A percentile compares a stretch with the other conserved stretches of the same genome.
These are phyloP conservation scores for Cryptococcus depauperatus DNA, from an alignment of 1,284 basidiomycete genomes.

Conservation along the genomic window DNA sequence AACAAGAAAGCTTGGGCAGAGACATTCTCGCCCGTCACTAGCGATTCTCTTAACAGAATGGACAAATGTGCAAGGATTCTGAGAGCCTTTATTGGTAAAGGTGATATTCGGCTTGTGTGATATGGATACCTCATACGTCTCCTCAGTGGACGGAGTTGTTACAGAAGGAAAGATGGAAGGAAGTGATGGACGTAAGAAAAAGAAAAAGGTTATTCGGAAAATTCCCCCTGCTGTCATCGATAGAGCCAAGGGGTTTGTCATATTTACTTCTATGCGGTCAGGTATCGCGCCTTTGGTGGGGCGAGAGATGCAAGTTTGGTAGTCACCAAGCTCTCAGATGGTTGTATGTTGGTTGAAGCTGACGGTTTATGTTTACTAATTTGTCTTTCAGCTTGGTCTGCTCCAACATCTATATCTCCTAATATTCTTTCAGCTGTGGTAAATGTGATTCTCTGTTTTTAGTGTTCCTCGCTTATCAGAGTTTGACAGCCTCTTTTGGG, in stretches of 20 bases:
- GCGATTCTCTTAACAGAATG: slow-evolving; percentile 49
- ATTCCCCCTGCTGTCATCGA: slow-evolving; percentile 49
- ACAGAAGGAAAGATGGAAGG: slow-evolving; percentile 27
- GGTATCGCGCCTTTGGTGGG: slow-evolving; percentile 52
- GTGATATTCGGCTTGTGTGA: background rate
- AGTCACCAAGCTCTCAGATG: slow-evolving; percentile 45
- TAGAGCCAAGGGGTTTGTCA: slow-evolving; percentile 46
- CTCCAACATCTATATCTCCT: slow-evolving; percentile 48
- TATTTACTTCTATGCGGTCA: slow-evolving; percentile 49
- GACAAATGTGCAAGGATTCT: slow-evolving; percentile 51
- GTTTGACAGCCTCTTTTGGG: slow-evolving; percentile 41
- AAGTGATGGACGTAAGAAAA: slow-evolving; percentile 22
- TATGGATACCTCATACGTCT: background rate
- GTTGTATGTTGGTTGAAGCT: slow-evolving; percentile 32
- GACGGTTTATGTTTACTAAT: no score
- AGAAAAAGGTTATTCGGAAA: slow-evolving; percentile 47
- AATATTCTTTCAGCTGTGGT: slow-evolving; percentile 48
- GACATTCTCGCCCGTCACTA: slow-evolving; percentile 50
- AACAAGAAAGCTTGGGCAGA: slow-evolving; percentile 47
- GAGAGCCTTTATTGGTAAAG: slow-evolving; percentile 44
- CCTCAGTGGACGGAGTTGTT: slow-evolving; percentile 36
- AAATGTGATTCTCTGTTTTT: slow-evolving; percentile 5
- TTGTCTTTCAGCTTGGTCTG: slow-evolving; percentile 48
- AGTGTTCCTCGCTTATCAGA: background rate
- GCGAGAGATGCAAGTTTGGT: slow-evolving; percentile 49